phyloP scores from a whole-genome alignment of 1,284 basidiomycete genomes.

The Rhodotorula sp. region DNA sequence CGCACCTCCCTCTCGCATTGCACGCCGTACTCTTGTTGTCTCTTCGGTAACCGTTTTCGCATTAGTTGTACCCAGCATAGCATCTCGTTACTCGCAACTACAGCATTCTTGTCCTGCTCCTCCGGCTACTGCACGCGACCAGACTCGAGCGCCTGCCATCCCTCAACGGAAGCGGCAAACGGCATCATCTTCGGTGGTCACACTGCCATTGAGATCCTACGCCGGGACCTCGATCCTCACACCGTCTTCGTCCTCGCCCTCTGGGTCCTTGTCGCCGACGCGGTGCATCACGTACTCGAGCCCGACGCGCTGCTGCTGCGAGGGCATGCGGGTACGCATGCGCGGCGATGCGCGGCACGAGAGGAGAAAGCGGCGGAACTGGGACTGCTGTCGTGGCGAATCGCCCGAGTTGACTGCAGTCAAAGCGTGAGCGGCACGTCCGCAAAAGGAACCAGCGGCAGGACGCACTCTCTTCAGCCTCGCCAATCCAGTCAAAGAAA shows the following conservation, averaged over 20 bases:
- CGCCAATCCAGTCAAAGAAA: slow-evolving; percentile 26
- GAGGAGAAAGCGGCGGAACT: neutral
- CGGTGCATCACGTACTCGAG: slow-evolving; percentile 3
- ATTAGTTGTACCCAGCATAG: too few species aligned
- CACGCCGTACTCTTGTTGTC: too few species aligned
- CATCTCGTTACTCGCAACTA: neutral
- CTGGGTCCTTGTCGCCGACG: slow-evolving; percentile 4
- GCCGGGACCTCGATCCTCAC: neutral
- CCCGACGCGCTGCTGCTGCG: neutral
- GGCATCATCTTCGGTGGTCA: too few species aligned
- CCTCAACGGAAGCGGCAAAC: too few species aligned
- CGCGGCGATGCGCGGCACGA: neutral
- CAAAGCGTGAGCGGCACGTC: too few species aligned
- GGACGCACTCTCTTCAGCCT: slow-evolving; percentile 3
- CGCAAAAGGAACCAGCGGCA: neutral
- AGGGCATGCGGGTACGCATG: too few species aligned
- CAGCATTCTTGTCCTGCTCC: too few species aligned
- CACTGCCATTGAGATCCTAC: too few species aligned
- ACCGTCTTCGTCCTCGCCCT: slow-evolving; percentile 2
- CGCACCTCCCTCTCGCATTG: too few species aligned
- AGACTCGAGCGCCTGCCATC: neutral
- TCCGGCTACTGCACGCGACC: neutral
- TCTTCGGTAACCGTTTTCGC: too few species aligned
- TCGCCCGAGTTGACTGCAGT: neutral
- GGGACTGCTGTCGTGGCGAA: too few species aligned